phyloP scores from a whole-genome alignment of 148 eudicot genomes.

The Cornus kousa region DNA sequence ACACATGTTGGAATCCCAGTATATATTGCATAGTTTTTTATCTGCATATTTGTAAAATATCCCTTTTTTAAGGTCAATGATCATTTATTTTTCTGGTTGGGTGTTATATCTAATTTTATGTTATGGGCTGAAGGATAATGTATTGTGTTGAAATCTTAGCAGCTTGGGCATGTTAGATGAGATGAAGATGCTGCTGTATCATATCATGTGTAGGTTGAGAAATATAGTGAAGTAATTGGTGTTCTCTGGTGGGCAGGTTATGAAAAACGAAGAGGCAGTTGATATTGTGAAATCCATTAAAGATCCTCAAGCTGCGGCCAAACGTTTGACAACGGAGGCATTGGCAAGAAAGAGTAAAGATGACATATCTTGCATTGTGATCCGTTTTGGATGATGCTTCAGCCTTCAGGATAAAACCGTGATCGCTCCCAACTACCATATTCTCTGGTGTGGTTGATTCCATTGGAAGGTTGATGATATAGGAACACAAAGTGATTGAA shows the following conservation, averaged over 20 bases:
- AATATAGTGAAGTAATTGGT: not conserved
- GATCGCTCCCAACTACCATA: not conserved
- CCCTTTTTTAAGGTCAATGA: not conserved
- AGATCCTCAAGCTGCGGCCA: conserved; percentile 49
- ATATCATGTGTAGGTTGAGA: not conserved
- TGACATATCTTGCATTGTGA: conserved; percentile 50
- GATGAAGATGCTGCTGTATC: not conserved
- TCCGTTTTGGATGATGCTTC: conserved; percentile 31
- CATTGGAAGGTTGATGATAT: not conserved
- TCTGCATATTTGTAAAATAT: no score
- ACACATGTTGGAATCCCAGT: no score
- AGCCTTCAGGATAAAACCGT: no score
- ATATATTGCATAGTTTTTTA: no score
- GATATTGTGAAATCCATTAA: conserved; percentile 36
- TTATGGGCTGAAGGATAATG: not conserved
- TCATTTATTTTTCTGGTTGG: not conserved
- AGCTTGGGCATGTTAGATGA: not conserved
- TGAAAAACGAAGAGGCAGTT: conserved; percentile 43
- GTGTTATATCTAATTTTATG: not conserved
- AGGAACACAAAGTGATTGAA: not conserved
- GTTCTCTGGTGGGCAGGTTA: conserved; percentile 30
- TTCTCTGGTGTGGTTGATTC: not conserved
- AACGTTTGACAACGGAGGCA: conserved; percentile 42
- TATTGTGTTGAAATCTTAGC: not conserved
- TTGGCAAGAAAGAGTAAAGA: conserved; percentile 48